A percentile compares a stretch with the other conserved stretches of the same genome.
Conservation (phyloP, 495 filamentous ascomycete species). For the Penicillium lagena region DNA sequence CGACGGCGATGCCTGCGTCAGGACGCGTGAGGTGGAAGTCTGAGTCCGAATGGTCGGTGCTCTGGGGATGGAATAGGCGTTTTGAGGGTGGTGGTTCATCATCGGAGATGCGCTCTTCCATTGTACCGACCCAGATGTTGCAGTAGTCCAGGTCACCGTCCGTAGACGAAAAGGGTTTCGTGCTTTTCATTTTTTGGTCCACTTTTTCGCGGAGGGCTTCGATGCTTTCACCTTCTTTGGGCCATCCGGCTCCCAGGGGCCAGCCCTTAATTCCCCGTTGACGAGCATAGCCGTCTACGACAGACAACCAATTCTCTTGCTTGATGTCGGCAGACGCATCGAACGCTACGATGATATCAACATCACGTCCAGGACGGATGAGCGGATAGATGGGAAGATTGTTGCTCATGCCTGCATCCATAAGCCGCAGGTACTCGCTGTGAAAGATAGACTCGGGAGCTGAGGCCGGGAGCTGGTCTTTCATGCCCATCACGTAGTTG, state of each 20-base stretch:
- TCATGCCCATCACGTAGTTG: slow-evolving; percentile 79
- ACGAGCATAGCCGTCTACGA: slow-evolving; percentile 83
- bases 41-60: slow-evolving; percentile 37
- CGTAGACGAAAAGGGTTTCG: slow-evolving; percentile 2
- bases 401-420: slow-evolving; percentile 98
- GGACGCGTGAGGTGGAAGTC: slow-evolving; percentile 70
- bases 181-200: slow-evolving; percentile 1
- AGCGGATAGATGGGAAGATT: slow-evolving; percentile 94
- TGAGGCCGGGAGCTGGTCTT: slow-evolving; percentile 61
- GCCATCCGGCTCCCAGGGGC: slow-evolving; percentile 91
- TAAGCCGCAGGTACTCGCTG: slow-evolving; percentile 69
- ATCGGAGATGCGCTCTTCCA: slow-evolving; percentile 55
- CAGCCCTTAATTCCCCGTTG: slow-evolving; percentile 88
- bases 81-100: slow-evolving; percentile 63
- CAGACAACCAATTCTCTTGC: slow-evolving; percentile 87
- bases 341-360: slow-evolving; percentile 89
- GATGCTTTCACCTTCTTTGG: slow-evolving; percentile 46
- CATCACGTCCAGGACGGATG: slow-evolving; percentile 75
- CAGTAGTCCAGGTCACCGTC: slow-evolving; percentile 73
- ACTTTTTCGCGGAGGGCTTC: slow-evolving; percentile 35
- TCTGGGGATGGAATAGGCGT: slow-evolving; percentile 35
- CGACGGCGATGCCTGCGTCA: slow-evolving; percentile 77
- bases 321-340: slow-evolving; percentile 80
- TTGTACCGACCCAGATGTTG: slow-evolving; percentile 90
- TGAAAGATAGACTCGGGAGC: slow-evolving; percentile 69